phyloP scores from a whole-genome alignment of 257 asterid genomes.

The Ballota nigra region DNA sequence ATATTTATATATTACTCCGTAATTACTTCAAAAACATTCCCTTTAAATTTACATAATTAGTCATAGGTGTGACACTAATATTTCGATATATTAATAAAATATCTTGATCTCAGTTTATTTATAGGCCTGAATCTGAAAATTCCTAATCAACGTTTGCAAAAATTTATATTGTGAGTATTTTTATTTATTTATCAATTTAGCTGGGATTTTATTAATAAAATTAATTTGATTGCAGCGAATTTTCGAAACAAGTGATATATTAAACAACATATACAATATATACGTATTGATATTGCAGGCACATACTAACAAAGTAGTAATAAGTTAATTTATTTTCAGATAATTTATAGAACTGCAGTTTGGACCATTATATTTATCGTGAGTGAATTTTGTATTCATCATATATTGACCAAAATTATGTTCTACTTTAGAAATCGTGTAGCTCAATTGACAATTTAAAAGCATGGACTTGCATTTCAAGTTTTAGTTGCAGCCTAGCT shows the following conservation, averaged over 20 bases:
- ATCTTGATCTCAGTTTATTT: neutral
- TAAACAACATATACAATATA: no score
- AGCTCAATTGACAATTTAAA: neutral
- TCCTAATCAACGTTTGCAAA: neutral
- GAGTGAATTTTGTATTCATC: no score
- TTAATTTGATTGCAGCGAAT: neutral
- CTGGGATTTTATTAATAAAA: neutral
- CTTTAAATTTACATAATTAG: neutral
- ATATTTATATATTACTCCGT: no score
- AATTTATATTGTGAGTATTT: no score
- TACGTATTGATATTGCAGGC: neutral
- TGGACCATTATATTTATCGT: neutral
- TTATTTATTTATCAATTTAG: neutral
- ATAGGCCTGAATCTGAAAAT: no score
- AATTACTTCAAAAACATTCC: neutral
- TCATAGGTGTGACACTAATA: neutral
- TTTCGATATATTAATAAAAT: no score
- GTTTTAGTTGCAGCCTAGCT: neutral
- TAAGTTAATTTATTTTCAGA: no score
- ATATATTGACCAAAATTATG: neutral
- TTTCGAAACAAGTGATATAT: neutral
- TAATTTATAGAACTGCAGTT: neutral
- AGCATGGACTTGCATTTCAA: neutral
- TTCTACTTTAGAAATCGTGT: neutral
- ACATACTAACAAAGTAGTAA: no score